These are phyloP conservation scores for Irpex rosettiformis DNA, from an alignment of 1,284 basidiomycete genomes.

Conservation along the genomic window DNA sequence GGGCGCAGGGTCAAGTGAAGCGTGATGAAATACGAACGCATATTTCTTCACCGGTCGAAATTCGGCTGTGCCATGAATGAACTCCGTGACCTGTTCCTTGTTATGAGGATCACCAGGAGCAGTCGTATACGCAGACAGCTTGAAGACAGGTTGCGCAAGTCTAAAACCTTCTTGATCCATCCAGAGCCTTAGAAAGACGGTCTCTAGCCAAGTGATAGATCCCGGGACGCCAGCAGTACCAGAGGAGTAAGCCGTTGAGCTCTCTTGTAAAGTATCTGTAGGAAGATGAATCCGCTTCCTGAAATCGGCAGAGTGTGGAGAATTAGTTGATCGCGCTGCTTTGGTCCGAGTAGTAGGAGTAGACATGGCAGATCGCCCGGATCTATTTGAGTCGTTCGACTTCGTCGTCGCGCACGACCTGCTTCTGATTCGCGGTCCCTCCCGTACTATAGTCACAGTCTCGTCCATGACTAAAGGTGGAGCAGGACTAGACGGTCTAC, in stretches of 20 bases:
- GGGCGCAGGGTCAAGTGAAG: conserved; percentile 64
- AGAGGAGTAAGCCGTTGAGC: too few relatives aligned
- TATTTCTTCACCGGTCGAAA: conserved; percentile 61
- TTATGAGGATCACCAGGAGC: conserved; percentile 17
- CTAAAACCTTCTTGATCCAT: conserved; percentile 82
- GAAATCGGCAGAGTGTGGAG: neutral
- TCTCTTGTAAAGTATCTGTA: too few relatives aligned
- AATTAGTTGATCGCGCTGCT: neutral
- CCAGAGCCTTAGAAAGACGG: conserved; percentile 56
- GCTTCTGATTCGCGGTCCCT: conserved; percentile 5
- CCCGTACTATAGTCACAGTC: neutral
- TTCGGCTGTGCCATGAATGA: conserved; percentile 44
- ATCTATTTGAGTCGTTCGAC: conserved; percentile 6
- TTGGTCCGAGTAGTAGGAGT: neutral
- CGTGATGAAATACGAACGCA: conserved; percentile 66
- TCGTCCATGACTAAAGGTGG: neutral
- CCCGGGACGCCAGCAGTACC: conserved; percentile 34
- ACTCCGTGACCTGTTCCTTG: conserved; percentile 24
- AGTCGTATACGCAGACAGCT: conserved; percentile 43
- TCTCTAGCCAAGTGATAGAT: conserved; percentile 49
- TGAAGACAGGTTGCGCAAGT: conserved; percentile 53
- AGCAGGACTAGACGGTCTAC: conserved; percentile 6
- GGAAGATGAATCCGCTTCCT: neutral
- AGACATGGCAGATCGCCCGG: neutral
- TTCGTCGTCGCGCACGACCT: conserved; percentile 3